phyloP scores from a whole-genome alignment of 768 basidiomycete genomes.

The Candolleomyces aberdarensis region DNA sequence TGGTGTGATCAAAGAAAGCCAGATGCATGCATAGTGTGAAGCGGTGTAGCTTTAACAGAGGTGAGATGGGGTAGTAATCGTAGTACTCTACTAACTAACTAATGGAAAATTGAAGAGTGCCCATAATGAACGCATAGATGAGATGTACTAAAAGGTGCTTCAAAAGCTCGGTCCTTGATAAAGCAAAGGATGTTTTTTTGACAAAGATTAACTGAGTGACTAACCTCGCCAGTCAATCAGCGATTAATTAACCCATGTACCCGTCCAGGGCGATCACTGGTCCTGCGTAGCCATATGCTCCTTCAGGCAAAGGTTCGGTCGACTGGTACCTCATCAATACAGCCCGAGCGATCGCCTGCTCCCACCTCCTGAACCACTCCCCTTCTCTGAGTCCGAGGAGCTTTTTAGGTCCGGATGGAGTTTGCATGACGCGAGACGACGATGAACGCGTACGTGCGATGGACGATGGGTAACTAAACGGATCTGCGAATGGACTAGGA shows the following conservation, averaged over 20 bases:
- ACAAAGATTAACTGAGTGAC: no score
- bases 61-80: no score
- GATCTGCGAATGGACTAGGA: background rate
- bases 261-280: conserved; percentile 23
- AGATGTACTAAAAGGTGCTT: no score
- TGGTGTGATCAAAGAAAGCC: no score
- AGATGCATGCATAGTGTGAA: no score
- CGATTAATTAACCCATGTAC: conserved; percentile 10
- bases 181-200: no score
- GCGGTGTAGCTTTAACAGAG: no score
- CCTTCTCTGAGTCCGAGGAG: conserved; percentile 65
- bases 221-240: no score
- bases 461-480: background rate
- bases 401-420: conserved; percentile 33
- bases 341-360: conserved; percentile 59
- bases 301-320: conserved; percentile 24
- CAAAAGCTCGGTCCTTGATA: no score
- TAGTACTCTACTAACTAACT: no score
- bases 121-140: no score
- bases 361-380: conserved; percentile 80
- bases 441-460: background rate
- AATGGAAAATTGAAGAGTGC: no score
- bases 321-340: conserved; percentile 48
- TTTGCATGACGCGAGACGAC: conserved; percentile 25
- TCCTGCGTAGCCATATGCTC: conserved; percentile 1